Evolutionary conservation across 345 rosid species (phyloP).

Genomic region (Murraya koenigii): DNA sequence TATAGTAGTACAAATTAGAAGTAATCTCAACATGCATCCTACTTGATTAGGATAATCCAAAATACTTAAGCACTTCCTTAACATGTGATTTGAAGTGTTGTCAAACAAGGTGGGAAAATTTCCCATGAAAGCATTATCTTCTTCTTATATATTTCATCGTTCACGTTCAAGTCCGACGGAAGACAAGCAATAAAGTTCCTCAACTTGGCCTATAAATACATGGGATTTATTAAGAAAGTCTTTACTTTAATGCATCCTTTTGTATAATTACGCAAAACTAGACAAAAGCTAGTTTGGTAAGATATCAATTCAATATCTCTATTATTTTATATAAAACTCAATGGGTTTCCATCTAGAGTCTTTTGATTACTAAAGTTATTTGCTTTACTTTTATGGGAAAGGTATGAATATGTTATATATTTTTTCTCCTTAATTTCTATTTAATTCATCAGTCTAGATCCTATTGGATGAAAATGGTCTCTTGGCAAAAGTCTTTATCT

Average conservation of each 20-base stretch:
- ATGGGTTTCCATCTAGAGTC: not conserved
- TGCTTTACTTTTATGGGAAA: conserved; percentile 10
- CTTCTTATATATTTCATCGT: not conserved
- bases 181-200: not conserved
- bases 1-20: too few relatives aligned
- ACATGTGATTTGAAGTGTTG: not conserved
- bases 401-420: not conserved
- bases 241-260: conserved; percentile 5
- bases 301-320: not conserved
- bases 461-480: conserved; percentile 12
- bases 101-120: conserved; percentile 12
- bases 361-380: not conserved
- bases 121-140: not conserved
- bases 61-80: not conserved
- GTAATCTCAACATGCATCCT: not conserved
- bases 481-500: conserved; percentile 3
- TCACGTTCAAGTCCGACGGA: too few relatives aligned
- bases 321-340: not conserved
- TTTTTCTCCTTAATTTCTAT: too few relatives aligned
- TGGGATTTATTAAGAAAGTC: not conserved
- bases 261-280: not conserved
- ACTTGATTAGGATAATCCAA: not conserved
- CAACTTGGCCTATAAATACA: conserved; percentile 18
- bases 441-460: not conserved
- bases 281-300: conserved; percentile 14